phyloP scores from a whole-genome alignment of 129 eudicot species.

The Dittrichia graveolens region DNA sequence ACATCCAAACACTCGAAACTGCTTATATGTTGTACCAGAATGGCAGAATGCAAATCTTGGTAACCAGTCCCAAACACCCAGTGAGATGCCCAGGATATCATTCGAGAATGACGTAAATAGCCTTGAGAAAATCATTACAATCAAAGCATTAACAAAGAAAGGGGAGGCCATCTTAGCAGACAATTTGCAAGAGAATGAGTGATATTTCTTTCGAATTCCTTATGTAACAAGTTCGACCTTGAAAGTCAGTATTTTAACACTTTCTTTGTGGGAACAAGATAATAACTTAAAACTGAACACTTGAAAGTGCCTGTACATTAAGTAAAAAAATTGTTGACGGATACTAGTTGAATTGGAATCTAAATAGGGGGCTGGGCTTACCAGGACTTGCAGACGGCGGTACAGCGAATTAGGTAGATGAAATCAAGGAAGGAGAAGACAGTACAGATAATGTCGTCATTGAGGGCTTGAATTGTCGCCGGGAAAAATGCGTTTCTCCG shows the following conservation, averaged over 20 bases:
- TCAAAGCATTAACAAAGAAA: background rate
- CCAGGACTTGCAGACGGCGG: conserved; percentile 91
- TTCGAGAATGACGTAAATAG: background rate
- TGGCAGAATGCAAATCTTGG: background rate
- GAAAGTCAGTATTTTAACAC: too few species aligned
- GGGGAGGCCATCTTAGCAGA: background rate
- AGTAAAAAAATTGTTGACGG: background rate
- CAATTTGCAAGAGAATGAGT: background rate
- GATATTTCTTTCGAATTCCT: background rate
- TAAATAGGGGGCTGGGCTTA: conserved; percentile 15
- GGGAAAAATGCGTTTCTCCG: conserved; percentile 19
- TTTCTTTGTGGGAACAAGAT: background rate
- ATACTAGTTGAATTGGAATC: background rate
- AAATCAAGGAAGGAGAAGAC: conserved; percentile 74
- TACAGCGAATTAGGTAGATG: conserved; percentile 67
- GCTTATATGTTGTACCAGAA: background rate
- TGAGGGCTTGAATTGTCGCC: conserved; percentile 48
- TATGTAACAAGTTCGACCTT: background rate
- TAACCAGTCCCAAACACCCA: background rate
- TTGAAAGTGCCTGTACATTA: too few species aligned
- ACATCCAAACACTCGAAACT: background rate
- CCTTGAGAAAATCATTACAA: conserved; percentile 7
- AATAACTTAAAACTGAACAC: background rate
- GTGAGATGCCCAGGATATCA: background rate
- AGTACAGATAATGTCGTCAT: conserved; percentile 47